Base-by-base conservation (phyloP, 306 rosid genomes). In the Chamaecrista fasciculata region DNA sequence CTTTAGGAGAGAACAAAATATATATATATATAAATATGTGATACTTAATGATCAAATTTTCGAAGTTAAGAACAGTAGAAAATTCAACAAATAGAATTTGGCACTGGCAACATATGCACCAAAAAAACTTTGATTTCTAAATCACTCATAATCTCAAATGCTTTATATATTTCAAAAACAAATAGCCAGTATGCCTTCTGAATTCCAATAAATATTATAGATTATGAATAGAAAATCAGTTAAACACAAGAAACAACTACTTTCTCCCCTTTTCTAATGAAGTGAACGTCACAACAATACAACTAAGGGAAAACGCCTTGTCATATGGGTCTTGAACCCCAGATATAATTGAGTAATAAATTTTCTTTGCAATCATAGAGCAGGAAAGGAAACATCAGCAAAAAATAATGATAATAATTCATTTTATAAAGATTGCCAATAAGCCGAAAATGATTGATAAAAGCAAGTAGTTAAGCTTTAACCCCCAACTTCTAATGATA, bases 61-160 rank as follows among this genome's bases (percentile, higher is more conserved):
- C 65, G 44, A 33, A 55, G 31, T 39, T 21, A 34, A 52, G 6
- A 73, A 53, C n/a, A 36, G 33, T 68, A 62, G 56, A 23, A 63
- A 63, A 51, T 53, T 52, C 39, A 46, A 47, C 33, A 40, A 67
- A 44, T 29, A 15, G 39, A 26, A 60, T 9, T 29, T n/a, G 16
- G 36, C 74, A 65, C 16, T 11, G 46, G 31, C 60, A 75, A 33
- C 11, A 52, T 21, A 75, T 31, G 10, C 6, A 36, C 57, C 6
- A 25, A 49, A 71, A 80, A 44, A 21, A 66, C 46, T 65, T 39
- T 14, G 47, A 59, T 11, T 58, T 48, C 46, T 21, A 51, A 59
- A 67, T 12, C 64, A 53, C 5, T 49, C 56, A 25, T 39, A 31
- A 44, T 36, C 43, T 62, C 57, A 71, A 80, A 59, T 49, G 36